Conservation (phyloP, 176 grass and related monocot genomes). For the Tillandsia fasciculata region DNA sequence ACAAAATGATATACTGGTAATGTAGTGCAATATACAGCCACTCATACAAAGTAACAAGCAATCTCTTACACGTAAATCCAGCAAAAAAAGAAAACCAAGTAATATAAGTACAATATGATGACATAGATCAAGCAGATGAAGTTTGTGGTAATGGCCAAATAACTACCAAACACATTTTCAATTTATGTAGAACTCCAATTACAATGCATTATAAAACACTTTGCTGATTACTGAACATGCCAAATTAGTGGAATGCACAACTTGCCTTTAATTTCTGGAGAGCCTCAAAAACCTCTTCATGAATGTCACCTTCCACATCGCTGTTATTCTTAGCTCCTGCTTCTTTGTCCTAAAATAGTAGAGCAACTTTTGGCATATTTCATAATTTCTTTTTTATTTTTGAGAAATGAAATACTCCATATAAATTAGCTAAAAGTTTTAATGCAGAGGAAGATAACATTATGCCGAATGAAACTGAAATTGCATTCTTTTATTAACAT, state of each 20-base stretch:
- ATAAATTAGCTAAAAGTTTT: not conserved
- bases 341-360: conserved; percentile 36
- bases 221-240: not conserved
- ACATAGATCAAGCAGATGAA: not conserved
- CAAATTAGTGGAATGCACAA: not conserved
- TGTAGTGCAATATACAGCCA: not conserved
- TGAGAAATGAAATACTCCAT: not conserved
- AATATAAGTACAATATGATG: not conserved
- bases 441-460: not conserved
- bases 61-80: too few relatives aligned
- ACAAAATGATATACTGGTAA: conserved; percentile 10
- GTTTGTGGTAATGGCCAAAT: not conserved
- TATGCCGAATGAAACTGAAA: too few relatives aligned
- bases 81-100: not conserved
- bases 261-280: conserved; percentile 56
- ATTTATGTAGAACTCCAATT: not conserved
- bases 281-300: conserved; percentile 29
- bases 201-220: not conserved
- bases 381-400: not conserved
- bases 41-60: not conserved
- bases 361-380: not conserved
- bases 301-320: conserved; percentile 23
- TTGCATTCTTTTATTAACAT: too few relatives aligned
- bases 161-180: not conserved
- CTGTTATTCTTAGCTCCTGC: conserved; percentile 20